phyloP scores from a whole-genome alignment of 2,329 filamentous ascomycete genomes.

The Ceratocystis alfenasii region DNA sequence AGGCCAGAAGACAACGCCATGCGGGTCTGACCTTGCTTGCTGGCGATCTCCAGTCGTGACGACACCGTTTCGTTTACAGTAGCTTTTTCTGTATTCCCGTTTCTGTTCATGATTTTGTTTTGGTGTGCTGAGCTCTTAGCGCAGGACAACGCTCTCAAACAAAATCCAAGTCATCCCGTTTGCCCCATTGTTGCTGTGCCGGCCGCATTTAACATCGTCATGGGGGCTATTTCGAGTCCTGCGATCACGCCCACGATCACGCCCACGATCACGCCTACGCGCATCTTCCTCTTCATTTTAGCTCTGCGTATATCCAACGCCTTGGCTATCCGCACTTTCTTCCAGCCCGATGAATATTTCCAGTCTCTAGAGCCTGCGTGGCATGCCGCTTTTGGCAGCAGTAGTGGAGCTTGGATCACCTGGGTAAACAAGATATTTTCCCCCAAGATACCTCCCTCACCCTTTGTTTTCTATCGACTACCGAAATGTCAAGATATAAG shows the following conservation, averaged over 20 bases:
- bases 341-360: slow-evolving; percentile 97
- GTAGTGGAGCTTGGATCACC: slow-evolving; percentile 80
- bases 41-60: slow-evolving; percentile 15
- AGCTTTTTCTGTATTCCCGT: slow-evolving; percentile 14
- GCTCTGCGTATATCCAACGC: slow-evolving; percentile 70
- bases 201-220: neutral
- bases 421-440: slow-evolving; percentile 54
- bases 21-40: neutral
- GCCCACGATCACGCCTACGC: neutral
- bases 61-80: slow-evolving; percentile 18
- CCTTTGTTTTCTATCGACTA: neutral
- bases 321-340: slow-evolving; percentile 71
- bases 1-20: neutral
- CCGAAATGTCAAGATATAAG: neutral
- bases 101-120: neutral
- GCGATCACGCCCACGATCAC: neutral
- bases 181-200: neutral
- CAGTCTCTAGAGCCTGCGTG: slow-evolving; percentile 92
- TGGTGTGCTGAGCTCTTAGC: neutral
- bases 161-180: neutral
- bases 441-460: neutral
- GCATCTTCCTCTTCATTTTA: slow-evolving; percentile 36
- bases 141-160: neutral
- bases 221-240: neutral
- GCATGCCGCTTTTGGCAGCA: slow-evolving; percentile 66